Base-by-base conservation (phyloP, 1,284 basidiomycete species). In the Puccinia coronata region DNA sequence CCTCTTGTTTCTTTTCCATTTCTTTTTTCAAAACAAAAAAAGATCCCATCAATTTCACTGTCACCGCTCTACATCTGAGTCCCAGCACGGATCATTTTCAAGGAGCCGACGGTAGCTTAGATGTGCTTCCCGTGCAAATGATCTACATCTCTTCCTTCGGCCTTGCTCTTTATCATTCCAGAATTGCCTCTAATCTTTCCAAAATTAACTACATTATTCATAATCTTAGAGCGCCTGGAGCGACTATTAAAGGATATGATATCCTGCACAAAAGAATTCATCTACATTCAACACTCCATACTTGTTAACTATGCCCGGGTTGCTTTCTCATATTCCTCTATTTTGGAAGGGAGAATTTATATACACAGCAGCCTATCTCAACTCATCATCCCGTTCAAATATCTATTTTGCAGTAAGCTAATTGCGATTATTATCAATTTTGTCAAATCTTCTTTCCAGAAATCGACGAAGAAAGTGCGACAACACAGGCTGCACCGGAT, bases 381-480 rank as follows among this genome's bases (percentile, higher is more conserved):
- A 39, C 12, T 23, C 59, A 36, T 8, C 34, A 39, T 39, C 16
- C n/a, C 20, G 59, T 23, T 18, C 18, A 23, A 39, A 34, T 36
- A 34, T 36, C 6, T 20, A 61, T 57, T 11, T 61, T 5, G 20
- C 18, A 20, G 28, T 20, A 23, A 31, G 18, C 59, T 63, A 34
- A 63, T 57, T 36, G 34, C 34, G 20, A 14, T 63, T 63, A 23
- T 23, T 39, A 14, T 63, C 16, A 39, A 39, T 36, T 63, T 25
- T n/a, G 18, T 39, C 18, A 18, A 59, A n/a, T n/a, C n/a, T 39
- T 63, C 31, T 18, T 23, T 51, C 12, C 67, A 69, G 67, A 69
- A 34, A 49, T 69, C 67, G 47, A 49, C 43, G 67, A 69, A 49
- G 67, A 69, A 69, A 28, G 20, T 34, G 36, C 28, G 67, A 69